Evolutionary conservation across 2,329 filamentous ascomycete genomes (phyloP).

Genomic region (Venturia aucupariae): DNA sequence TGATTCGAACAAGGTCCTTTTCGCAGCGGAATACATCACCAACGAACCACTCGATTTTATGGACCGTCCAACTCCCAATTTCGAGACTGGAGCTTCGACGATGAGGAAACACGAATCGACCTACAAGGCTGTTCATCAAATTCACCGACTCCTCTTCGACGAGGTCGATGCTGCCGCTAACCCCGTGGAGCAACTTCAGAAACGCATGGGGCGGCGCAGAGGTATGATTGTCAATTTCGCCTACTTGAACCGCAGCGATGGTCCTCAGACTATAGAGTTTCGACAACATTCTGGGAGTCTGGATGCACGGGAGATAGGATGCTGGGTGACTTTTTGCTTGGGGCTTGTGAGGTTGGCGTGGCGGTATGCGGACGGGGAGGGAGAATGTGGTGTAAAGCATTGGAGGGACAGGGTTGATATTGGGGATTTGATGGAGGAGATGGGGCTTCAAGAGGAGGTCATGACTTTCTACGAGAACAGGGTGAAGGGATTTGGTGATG

Average conservation of each 20-base stretch:
- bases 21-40: conserved; percentile 15
- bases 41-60: conserved; percentile 12
- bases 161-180: conserved; percentile 11
- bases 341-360: conserved; percentile 16
- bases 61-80: not conserved
- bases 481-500: conserved; percentile 10
- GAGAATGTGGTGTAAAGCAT: conserved; percentile 11
- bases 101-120: conserved; percentile 9
- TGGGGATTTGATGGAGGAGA: conserved; percentile 18
- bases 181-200: conserved; percentile 2
- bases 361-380: conserved; percentile 13
- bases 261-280: conserved; percentile 18
- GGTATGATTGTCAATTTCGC: conserved; percentile 16
- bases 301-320: conserved; percentile 13
- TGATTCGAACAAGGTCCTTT: conserved; percentile 3
- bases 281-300: conserved; percentile 17
- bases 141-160: conserved; percentile 15
- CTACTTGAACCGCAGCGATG: conserved; percentile 12
- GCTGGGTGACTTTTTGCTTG: conserved; percentile 17
- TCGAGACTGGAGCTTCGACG: not conserved
- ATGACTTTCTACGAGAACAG: conserved; percentile 14
- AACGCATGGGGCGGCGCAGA: conserved; percentile 12
- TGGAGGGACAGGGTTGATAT: conserved; percentile 18
- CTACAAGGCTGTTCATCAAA: conserved; percentile 12
- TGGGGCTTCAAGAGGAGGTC: conserved; percentile 17